Evolutionary conservation across 2,329 filamentous ascomycete species (phyloP).

Genomic region (Herpotrichia juniperi): DNA sequence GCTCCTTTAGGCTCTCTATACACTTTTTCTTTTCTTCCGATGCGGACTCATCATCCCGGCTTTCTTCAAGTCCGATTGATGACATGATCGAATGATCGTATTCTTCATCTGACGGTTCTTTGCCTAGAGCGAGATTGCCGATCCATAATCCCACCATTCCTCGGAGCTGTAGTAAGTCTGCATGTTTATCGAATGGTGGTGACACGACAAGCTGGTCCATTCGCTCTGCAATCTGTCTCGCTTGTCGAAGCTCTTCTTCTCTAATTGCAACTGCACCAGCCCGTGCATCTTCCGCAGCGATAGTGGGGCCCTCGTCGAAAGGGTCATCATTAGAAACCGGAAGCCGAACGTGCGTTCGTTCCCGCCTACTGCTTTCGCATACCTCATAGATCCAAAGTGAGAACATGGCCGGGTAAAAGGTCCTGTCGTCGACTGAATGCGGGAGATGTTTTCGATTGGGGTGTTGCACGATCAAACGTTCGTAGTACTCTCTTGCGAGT

Average conservation of each 20-base stretch:
- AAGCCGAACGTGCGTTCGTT: constrained; percentile 24
- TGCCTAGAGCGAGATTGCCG: constrained; percentile 65
- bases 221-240: constrained; percentile 67
- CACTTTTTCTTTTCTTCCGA: constrained; percentile 19
- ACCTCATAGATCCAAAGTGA: constrained; percentile 80
- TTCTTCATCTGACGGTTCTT: constrained; percentile 14
- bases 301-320: constrained; percentile 18
- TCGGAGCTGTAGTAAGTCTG: constrained; percentile 71
- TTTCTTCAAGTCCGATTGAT: neutral
- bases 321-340: no score
- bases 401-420: constrained; percentile 84
- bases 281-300: constrained; percentile 21
- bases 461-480: constrained; percentile 76
- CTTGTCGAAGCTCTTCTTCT: constrained; percentile 61
- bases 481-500: constrained; percentile 72
- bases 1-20: constrained; percentile 24
- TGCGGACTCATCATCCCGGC: constrained; percentile 4
- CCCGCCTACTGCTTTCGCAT: constrained; percentile 63
- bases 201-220: constrained; percentile 75
- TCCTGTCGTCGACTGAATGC: constrained; percentile 66
- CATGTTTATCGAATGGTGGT: constrained; percentile 72
- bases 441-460: constrained; percentile 68
- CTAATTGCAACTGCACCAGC: constrained; percentile 47
- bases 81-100: constrained; percentile 25
- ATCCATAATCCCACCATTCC: constrained; percentile 79